Evolutionary conservation across 2,329 filamentous ascomycete genomes (phyloP), one percentile per base, ranked within the genome.

Genomic region (Alternaria viburni): DNA sequence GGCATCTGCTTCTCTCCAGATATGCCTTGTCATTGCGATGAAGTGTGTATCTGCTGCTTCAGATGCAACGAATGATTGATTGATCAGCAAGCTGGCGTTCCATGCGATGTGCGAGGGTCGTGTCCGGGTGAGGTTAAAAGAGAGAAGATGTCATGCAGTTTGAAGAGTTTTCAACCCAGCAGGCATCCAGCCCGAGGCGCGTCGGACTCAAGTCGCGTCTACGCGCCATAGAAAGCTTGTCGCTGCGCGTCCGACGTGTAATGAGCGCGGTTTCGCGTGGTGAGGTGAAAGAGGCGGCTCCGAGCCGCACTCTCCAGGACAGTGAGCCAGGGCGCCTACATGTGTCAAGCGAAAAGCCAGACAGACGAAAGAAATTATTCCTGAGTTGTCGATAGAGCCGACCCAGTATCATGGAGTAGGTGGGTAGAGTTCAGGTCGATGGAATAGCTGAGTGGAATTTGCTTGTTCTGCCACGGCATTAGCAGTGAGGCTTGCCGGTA

Each of bases 241-340:
- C 3, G 13, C 10, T 7, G 5, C 23, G 26, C 32, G 43, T 47
- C n/a, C 5, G 21, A 58, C 41, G 47, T 50, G 47, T 54, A 21
- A 49, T 41, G 41, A 23, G 47, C 54, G 47, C 41, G 59, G 46
- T 23, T n/a, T 9, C 54, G 54, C 28, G 47, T 49, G 17, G 47
- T 41, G 54, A 41, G 32, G 54, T 52, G 54, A 52, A 41, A 30
- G 17, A 52, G 11, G 19, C 2, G 13, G 6, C 23, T 15, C 19
- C 12, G 4, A n/a, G 2, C 6, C 10, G 8, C 10, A 3, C 2
- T 12, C 25, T 17, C 15, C 3, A n/a, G 5, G 6, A 19, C 11
- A 50, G 23, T 25, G 30, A 23, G 21, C 21, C 15, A 47, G 45
- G 4, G 11, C 19, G 15, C 7, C 10, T 2, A 11, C 11, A 6